Evolutionary conservation across 2,329 filamentous ascomycete genomes (phyloP).

Genomic region (Rugonectria rugulosa): DNA sequence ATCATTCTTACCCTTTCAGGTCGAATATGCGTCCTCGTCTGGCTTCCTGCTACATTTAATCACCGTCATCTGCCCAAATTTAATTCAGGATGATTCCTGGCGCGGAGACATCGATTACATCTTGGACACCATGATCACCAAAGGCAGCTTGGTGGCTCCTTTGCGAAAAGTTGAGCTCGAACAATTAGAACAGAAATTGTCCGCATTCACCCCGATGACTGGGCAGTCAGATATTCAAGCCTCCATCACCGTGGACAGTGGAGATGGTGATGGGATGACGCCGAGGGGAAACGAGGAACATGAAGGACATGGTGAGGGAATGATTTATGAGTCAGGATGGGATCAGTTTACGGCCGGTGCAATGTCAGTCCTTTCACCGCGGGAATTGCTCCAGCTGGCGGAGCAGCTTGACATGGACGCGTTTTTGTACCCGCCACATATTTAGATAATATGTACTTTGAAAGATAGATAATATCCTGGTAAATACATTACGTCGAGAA

Average conservation of each 20-base stretch:
- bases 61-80: constrained; percentile 41
- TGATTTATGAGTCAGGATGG: constrained; percentile 38
- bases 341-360: constrained; percentile 42
- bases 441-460: neutral
- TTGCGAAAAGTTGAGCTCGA: constrained; percentile 46
- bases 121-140: constrained; percentile 47
- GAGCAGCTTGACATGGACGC: constrained; percentile 40
- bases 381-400: constrained; percentile 42
- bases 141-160: constrained; percentile 48
- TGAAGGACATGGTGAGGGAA: neutral
- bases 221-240: constrained; percentile 9
- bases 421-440: constrained; percentile 28
- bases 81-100: constrained; percentile 47
- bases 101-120: constrained; percentile 46
- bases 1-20: constrained; percentile 50
- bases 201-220: constrained; percentile 42
- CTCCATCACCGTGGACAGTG: rapidly evolving
- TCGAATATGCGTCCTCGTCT: constrained; percentile 52
- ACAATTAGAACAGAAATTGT: constrained; percentile 47
- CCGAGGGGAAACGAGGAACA: neutral
- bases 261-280: neutral
- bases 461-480: too few species aligned
- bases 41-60: constrained; percentile 50
- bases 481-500: too few species aligned
- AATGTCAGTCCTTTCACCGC: constrained; percentile 42